Conservation (phyloP, 2,329 filamentous ascomycete species). For the Colletotrichum spaethianum region DNA sequence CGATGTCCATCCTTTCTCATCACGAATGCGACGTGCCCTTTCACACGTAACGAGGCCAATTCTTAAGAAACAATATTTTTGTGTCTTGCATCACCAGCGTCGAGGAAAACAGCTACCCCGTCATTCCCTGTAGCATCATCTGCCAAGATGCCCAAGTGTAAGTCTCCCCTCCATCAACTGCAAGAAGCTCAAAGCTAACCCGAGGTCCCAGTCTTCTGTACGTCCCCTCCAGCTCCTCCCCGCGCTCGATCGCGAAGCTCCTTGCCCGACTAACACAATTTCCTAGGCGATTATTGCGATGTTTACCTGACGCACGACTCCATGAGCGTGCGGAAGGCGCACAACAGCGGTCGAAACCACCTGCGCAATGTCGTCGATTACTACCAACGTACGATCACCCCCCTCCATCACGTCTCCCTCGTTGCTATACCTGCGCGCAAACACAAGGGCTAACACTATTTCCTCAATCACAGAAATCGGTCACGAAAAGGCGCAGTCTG, state of each 20-base stretch:
- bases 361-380: conserved; percentile 98
- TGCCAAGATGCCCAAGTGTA: conserved; percentile 88
- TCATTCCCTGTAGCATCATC: not conserved
- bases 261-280: conserved; percentile 49
- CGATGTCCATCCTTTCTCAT: not conserved
- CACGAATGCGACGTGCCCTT: conserved; percentile 28
- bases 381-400: conserved; percentile 83
- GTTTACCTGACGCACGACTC: conserved; percentile 99
- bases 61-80: conserved; percentile 23
- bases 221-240: conserved; percentile 8
- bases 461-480: conserved; percentile 84
- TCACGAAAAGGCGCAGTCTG: conserved; percentile 97
- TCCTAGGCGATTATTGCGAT: conserved; percentile 94
- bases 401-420: no score
- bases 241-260: conserved; percentile 16
- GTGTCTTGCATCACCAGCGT: not conserved
- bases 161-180: conserved; percentile 55
- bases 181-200: conserved; percentile 43
- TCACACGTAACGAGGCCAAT: not conserved
- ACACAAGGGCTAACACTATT: conserved; percentile 31
- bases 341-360: conserved; percentile 97
- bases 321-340: conserved; percentile 99
- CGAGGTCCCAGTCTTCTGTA: conserved; percentile 74
- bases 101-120: not conserved
- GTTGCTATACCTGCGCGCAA: not conserved